Percentiles rank a stretch among this genome's conserved stretches.
Conservation (phyloP, 164 flowering plant genomes). For the Kalanchoe fedtschenkoi region DNA sequence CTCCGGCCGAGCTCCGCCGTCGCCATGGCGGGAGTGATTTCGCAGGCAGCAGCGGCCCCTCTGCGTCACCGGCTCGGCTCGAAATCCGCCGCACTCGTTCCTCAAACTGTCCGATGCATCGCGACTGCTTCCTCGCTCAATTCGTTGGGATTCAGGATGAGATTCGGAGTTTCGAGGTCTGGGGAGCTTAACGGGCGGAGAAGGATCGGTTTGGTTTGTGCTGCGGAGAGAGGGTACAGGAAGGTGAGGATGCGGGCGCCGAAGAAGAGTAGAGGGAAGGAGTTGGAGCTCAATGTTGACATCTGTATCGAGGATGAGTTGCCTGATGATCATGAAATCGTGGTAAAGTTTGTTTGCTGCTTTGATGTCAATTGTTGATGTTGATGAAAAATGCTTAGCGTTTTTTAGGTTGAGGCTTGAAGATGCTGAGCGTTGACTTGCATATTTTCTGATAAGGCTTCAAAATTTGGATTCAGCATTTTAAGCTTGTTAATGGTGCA, state of each 20-base stretch:
- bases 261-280: conserved; percentile 41
- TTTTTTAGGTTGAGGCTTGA: not conserved
- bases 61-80: not conserved
- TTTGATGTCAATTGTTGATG: not conserved
- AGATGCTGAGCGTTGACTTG: no score
- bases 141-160: conserved; percentile 6
- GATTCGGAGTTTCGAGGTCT: conserved; percentile 10
- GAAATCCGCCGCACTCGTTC: not conserved
- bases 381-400: not conserved
- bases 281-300: conserved; percentile 65
- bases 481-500: conserved; percentile 17
- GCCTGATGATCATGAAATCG: conserved; percentile 75
- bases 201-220: conserved; percentile 13
- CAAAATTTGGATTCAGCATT: not conserved
- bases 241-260: conserved; percentile 19
- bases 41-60: not conserved
- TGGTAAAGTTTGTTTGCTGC: conserved; percentile 24
- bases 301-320: conserved; percentile 75
- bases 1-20: conserved; percentile 2
- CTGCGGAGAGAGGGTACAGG: conserved; percentile 22
- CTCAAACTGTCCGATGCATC: not conserved
- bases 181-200: conserved; percentile 8
- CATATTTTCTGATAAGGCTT: no score
- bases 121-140: not conserved
- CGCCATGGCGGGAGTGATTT: not conserved